Evolutionary conservation across 768 basidiomycete genomes (phyloP).

Genomic region (Leccinum rimulosum): DNA sequence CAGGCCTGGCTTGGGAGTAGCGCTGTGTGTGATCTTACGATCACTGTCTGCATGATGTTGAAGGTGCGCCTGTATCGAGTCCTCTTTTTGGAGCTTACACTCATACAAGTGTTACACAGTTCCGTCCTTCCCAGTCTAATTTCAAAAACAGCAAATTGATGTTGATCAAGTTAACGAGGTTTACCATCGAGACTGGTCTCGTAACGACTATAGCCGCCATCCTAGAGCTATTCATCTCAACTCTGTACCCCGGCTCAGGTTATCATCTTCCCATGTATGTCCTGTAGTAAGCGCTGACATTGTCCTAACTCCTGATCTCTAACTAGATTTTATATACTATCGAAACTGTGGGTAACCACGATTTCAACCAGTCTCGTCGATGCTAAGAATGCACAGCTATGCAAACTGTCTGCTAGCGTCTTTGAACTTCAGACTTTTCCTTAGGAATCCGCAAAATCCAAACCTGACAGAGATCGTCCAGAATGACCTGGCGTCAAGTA

Average conservation of each 20-base stretch:
- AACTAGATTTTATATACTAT: not conserved
- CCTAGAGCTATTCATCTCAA: slow-evolving; percentile 14
- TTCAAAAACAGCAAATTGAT: slow-evolving; percentile 1
- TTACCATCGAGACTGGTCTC: slow-evolving; percentile 26
- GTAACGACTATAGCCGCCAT: slow-evolving; percentile 19
- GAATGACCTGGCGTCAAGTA: too few relatives aligned
- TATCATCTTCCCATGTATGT: slow-evolving; percentile 23
- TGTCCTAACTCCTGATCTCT: too few relatives aligned
- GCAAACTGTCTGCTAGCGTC: too few relatives aligned
- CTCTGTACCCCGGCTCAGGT: not conserved
- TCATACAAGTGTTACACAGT: slow-evolving; percentile 2
- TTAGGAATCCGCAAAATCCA: too few relatives aligned
- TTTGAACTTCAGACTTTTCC: too few relatives aligned
- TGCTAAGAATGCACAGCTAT: too few relatives aligned
- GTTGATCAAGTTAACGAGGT: slow-evolving; percentile 13
- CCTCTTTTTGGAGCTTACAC: not conserved
- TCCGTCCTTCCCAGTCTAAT: slow-evolving; percentile 10
- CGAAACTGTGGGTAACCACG: not conserved
- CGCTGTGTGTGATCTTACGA: not conserved
- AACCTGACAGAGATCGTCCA: too few relatives aligned
- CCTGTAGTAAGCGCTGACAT: not conserved
- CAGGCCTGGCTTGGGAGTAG: not conserved
- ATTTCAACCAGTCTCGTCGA: not conserved
- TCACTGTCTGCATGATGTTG: not conserved
- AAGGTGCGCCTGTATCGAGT: not conserved